Evolutionary conservation across 2,329 filamentous ascomycete species (phyloP), one percentile per base, ranked within the genome.

Genomic region (Epichloe festucae): DNA sequence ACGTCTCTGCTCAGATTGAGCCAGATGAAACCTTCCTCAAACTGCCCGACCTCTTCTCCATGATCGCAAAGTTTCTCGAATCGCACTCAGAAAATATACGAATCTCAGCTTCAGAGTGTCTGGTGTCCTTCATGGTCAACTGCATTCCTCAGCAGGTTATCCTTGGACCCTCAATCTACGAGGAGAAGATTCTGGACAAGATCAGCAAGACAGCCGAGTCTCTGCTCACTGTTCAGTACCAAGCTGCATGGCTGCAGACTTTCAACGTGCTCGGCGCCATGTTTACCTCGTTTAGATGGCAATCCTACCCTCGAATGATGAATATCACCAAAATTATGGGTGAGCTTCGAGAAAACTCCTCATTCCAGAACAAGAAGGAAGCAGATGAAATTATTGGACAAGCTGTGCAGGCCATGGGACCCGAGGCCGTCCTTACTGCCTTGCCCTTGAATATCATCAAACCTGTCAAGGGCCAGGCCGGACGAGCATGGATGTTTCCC

Each of bases 401-500:
- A 62, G 93, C 91, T 5, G 82, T 97, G 55, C 80, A 83, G 56
- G 89, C 89, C 8, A 93, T 96, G 82, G 93, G 93, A 0, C 89
- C 93, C 0, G 86, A 89, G 57, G 81, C 83, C 4, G 85, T 96
- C 0, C 77, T 98, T 34, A 76, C 80, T 1, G 82, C 94, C 21
- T 75, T 98, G 36, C 91, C 93, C 4, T 72, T 96, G 53, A 97
- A 97, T 65, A 78, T 98, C 11, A 75, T 81, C 42, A 85, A 85
- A 63, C 86, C 89, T 21, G 81, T 81, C 56, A 78, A 82, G 60
- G 86, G 85, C 15, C 81, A 95, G 62, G 80, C 86, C 23, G 93
- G 93, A 49, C 79, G 93, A 63, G 93, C 93, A 15, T 98, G 93
- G 93, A 79, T 98, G 71, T 78, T 98, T 49, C 93, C 93, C 1